Conservation (phyloP, 768 basidiomycete genomes). For the Trametes cinnabarina region DNA sequence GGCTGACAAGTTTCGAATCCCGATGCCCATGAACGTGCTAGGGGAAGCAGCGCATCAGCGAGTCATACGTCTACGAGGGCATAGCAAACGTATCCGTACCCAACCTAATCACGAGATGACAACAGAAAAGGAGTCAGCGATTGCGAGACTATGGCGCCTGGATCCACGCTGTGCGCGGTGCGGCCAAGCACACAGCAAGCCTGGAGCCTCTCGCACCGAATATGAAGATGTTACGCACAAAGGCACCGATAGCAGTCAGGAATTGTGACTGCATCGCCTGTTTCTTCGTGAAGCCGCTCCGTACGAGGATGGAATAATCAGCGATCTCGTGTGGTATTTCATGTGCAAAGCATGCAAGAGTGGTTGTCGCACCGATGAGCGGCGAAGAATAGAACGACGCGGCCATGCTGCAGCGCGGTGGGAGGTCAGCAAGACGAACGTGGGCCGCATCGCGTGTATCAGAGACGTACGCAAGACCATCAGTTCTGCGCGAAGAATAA, state of each 20-base stretch:
- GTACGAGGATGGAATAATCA: conserved; percentile 92
- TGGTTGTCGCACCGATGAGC: conserved; percentile 88
- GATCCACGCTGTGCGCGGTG: too few relatives aligned
- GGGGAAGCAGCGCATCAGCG: conserved; percentile 5
- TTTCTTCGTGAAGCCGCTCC: conserved; percentile 85
- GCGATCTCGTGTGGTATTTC: conserved; percentile 97
- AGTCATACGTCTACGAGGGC: not conserved
- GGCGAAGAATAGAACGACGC: conserved; percentile 98
- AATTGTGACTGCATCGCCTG: conserved; percentile 96
- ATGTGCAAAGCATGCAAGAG: conserved; percentile 92
- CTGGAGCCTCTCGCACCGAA: too few relatives aligned
- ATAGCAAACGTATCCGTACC: conserved; percentile 12
- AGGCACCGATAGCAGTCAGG: conserved; percentile 87
- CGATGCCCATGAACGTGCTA: conserved; percentile 87
- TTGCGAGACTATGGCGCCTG: not conserved
- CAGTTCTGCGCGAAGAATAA: conserved; percentile 56
- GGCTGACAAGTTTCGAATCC: conserved; percentile 73
- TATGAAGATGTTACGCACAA: conserved; percentile 54
- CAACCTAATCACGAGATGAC: conserved; percentile 19
- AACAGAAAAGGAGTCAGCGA: not conserved
- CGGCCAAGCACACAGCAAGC: not conserved
- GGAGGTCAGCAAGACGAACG: conserved; percentile 10
- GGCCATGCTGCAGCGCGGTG: conserved; percentile 62
- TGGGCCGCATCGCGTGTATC: conserved; percentile 5
- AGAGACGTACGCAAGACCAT: conserved; percentile 77